These are phyloP conservation scores for Aspergillus puulaauensis DNA, from an alignment of 2,329 filamentous ascomycete species.

Conservation along the genomic window DNA sequence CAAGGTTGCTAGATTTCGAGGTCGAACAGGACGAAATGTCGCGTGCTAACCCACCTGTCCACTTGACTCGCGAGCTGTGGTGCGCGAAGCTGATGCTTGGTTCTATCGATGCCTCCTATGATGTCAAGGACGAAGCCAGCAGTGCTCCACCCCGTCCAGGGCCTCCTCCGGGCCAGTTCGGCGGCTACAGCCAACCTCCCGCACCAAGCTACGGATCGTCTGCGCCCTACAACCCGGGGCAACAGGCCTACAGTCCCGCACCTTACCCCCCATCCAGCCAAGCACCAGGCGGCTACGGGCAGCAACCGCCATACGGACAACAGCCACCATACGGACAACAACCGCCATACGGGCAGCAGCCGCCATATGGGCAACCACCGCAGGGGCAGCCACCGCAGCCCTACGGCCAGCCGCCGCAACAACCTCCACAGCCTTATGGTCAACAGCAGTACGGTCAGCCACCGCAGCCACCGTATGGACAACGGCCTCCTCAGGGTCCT, in stretches of 20 bases:
- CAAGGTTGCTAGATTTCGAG: conserved; percentile 56
- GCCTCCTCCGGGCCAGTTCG: conserved; percentile 35
- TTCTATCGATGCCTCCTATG: conserved; percentile 65
- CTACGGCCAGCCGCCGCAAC: conserved; percentile 17
- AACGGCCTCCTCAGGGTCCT: neutral
- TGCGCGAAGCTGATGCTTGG: conserved; percentile 67
- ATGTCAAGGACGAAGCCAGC: conserved; percentile 61
- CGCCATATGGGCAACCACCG: neutral
- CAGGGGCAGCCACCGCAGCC: neutral
- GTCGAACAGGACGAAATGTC: conserved; percentile 68
- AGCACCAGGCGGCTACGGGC: conserved; percentile 3
- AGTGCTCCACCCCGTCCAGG: conserved; percentile 30
- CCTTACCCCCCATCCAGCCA: conserved; percentile 1
- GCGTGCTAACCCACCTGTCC: conserved; percentile 59
- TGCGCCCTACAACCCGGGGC: conserved; percentile 7
- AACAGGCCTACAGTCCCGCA: conserved; percentile 4
- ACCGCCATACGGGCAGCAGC: neutral
- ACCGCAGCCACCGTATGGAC: neutral
- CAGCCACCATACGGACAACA: conserved; percentile 11
- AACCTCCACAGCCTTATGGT: neutral
- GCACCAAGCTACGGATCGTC: conserved; percentile 7
- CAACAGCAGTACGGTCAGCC: neutral
- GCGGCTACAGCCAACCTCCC: conserved; percentile 28
- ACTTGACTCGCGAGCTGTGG: conserved; percentile 65
- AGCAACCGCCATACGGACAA: conserved; percentile 20